These are phyloP conservation scores for Amaranthus tricolor DNA, from an alignment of 179 eudicot species.

Conservation along the genomic window DNA sequence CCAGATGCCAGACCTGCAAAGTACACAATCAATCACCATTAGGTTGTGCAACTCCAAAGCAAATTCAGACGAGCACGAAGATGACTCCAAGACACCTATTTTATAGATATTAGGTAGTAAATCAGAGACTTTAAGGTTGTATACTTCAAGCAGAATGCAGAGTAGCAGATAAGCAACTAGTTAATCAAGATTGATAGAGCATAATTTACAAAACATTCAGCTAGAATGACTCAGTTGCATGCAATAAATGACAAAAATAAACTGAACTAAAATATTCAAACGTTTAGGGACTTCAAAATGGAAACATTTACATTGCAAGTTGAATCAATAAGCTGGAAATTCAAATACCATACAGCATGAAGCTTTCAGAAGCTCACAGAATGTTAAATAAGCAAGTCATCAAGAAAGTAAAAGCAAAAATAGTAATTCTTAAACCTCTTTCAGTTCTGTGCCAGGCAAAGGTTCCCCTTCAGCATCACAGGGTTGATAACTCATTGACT, in stretches of 20 bases:
- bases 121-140: not conserved
- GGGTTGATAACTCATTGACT: constrained; percentile 84
- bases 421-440: constrained; percentile 56
- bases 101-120: not conserved
- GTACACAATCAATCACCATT: not conserved
- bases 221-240: not conserved
- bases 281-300: not conserved
- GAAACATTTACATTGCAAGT: not conserved
- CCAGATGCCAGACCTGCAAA: constrained; percentile 87
- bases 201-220: not conserved
- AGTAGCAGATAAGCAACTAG: not conserved
- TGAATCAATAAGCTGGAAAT: constrained; percentile 1
- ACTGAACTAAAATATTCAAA: not conserved
- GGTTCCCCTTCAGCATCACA: constrained; percentile 98
- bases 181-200: not conserved
- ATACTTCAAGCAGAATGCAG: not conserved
- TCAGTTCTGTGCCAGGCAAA: constrained; percentile 76
- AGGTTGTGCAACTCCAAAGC: not conserved
- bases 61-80: not conserved
- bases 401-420: not conserved
- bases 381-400: constrained; percentile 1
- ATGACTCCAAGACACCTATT: not conserved
- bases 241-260: not conserved
- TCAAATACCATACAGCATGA: not conserved
- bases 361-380: constrained; percentile 1